Evolutionary conservation across 1,284 basidiomycete species (phyloP), one percentile per base, ranked within the genome.

Genomic region (Cryptococcus deneoformans): DNA sequence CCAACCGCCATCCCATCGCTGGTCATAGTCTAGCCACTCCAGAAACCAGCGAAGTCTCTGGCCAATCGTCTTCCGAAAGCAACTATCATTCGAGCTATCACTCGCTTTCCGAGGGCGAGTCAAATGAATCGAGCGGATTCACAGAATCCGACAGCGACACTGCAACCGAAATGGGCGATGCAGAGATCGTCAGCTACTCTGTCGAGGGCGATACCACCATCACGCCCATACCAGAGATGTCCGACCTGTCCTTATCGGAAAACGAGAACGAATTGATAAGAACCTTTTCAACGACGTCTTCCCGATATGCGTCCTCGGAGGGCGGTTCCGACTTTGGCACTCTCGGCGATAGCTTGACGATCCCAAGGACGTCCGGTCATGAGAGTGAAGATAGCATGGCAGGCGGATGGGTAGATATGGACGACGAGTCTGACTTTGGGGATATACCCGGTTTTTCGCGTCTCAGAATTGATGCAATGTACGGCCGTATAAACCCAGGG

Each of bases 271-370:
- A 20, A 3, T 46, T 68, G 6, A 24, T 56, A 37, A 49, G 68
- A 16, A 59, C 58, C 16, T n/a, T 49, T 8, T 68, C 70, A 10
- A 55, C 63, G 50, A 51, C 58, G 3, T 74, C 72, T 14, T 73
- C 71, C 10, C 58, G 60, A 44, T 76, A 74, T 53, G 73, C 71
- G 11, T 69, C 68, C n/a, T 69, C 68, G n/a, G 71, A 74, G 58
- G 72, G 66, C 20, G 53, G 50, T 51, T 54, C 52, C 7, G 73
- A 72, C 12, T 63, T 55, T 49, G 62, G 60, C 12, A 51, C 44
- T 10, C 54, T 70, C 50, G 64, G 49, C 0, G 67, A 72, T 54
- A 68, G 67, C 57, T 43, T 61, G 49, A 57, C 49, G 10, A 50
- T 65, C 16, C 67, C 58, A 9, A 59, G 24, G 11, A 16, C n/a